These are phyloP conservation scores for Xylaria sp. DNA, from an alignment of 2,329 filamentous ascomycete species.

Conservation along the genomic window DNA sequence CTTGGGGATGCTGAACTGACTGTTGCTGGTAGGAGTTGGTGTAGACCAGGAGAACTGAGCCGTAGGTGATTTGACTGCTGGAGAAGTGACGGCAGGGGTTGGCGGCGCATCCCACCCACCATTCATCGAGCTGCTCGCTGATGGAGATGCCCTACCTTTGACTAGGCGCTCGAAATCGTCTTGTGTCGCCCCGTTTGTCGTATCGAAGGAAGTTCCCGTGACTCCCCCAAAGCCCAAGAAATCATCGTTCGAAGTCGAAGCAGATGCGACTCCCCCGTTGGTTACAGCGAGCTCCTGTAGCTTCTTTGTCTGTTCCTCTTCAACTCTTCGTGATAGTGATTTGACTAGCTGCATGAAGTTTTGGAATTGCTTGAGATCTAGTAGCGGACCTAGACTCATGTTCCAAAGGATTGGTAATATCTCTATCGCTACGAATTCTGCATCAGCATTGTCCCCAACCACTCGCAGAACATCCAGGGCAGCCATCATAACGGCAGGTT, in stretches of 20 bases:
- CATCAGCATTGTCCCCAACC: slow-evolving; percentile 82
- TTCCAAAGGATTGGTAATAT: slow-evolving; percentile 89
- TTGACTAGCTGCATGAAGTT: slow-evolving; percentile 91
- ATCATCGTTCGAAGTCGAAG: slow-evolving; percentile 67
- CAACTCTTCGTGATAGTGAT: slow-evolving; percentile 78
- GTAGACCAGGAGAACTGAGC: slow-evolving; percentile 72
- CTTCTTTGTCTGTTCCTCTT: slow-evolving; percentile 89
- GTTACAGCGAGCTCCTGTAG: slow-evolving; percentile 80
- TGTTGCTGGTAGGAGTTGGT: slow-evolving; percentile 56
- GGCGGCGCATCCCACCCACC: slow-evolving; percentile 61
- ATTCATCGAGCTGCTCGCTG: slow-evolving; percentile 55
- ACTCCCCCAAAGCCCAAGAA: slow-evolving; percentile 76
- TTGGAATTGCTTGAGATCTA: slow-evolving; percentile 89
- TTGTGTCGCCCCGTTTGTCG: slow-evolving; percentile 63
- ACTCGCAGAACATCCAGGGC: slow-evolving; percentile 85
- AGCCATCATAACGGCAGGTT: slow-evolving; percentile 97
- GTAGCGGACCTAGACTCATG: slow-evolving; percentile 88
- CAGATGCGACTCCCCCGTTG: slow-evolving; percentile 59
- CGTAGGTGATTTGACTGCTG: slow-evolving; percentile 49
- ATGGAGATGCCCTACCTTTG: slow-evolving; percentile 70
- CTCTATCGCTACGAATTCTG: slow-evolving; percentile 92
- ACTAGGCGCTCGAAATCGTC: slow-evolving; percentile 91
- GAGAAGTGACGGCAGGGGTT: slow-evolving; percentile 47
- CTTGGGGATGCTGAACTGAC: slow-evolving; percentile 51
- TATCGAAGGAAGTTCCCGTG: slow-evolving; percentile 68